These are phyloP conservation scores for Colletotrichum viniferum DNA, from an alignment of 2,329 filamentous ascomycete genomes.

Conservation along the genomic window DNA sequence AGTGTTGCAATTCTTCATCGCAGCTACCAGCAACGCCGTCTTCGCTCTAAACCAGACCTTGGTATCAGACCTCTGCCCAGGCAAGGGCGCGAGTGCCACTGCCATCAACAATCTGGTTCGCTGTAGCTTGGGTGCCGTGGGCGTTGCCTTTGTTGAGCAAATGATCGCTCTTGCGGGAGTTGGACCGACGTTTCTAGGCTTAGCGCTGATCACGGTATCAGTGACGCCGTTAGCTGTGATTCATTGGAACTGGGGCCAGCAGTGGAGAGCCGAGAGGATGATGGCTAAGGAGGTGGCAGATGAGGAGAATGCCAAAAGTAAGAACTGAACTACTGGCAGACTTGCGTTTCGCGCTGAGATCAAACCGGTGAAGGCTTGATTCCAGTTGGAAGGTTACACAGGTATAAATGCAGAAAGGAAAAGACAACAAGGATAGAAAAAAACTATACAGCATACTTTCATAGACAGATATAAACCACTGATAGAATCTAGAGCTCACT, in stretches of 20 bases:
- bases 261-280: conserved; percentile 6
- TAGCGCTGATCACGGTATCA: neutral
- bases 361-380: neutral
- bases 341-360: neutral
- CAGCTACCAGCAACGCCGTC: conserved; percentile 38
- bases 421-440: neutral
- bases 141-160: neutral
- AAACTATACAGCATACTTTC: neutral
- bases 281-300: neutral
- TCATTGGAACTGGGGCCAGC: conserved; percentile 13
- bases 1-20: conserved; percentile 36
- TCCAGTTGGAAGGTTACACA: neutral
- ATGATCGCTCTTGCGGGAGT: neutral
- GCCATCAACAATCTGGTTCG: conserved; percentile 36
- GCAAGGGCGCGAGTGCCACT: conserved; percentile 32
- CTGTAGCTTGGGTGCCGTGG: neutral
- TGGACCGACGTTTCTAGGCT: neutral
- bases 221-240: conserved; percentile 1
- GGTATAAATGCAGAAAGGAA: neutral
- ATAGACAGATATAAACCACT: neutral
- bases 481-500: neutral
- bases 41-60: conserved; percentile 38
- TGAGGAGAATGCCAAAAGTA: neutral
- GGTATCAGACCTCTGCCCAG: conserved; percentile 35
- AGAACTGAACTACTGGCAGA: neutral